These are phyloP conservation scores for Circinella umbellata DNA, from an alignment of 371 early-diverging fungal genomes.

Conservation along the genomic window DNA sequence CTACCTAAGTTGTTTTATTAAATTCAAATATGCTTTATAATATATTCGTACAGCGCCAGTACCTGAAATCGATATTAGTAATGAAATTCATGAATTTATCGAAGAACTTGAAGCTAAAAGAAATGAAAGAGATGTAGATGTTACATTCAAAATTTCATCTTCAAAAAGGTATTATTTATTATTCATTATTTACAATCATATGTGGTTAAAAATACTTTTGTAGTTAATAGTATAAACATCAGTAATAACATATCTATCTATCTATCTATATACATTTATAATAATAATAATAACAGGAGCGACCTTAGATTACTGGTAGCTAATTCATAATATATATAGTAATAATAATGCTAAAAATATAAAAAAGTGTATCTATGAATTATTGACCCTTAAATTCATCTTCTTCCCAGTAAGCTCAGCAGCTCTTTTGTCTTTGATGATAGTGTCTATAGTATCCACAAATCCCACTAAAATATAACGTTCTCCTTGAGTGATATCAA, in stretches of 20 bases:
- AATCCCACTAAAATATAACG: constrained; percentile 62
- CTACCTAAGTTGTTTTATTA: too few relatives aligned
- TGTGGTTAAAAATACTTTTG: neutral
- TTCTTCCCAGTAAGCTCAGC: neutral
- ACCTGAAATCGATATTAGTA: constrained; percentile 8
- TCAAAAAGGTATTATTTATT: constrained; percentile 10
- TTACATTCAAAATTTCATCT: constrained; percentile 8
- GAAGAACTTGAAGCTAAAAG: constrained; percentile 9
- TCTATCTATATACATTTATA: neutral
- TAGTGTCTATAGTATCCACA: constrained; percentile 58
- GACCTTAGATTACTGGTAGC: neutral
- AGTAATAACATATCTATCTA: neutral
- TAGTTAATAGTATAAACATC: too few relatives aligned
- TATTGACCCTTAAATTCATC: neutral
- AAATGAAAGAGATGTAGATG: constrained; percentile 14
- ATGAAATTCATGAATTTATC: neutral
- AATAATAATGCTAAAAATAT: neutral
- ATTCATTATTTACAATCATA: neutral
- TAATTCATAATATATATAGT: neutral
- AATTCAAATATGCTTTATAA: too few relatives aligned
- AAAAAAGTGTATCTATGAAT: neutral
- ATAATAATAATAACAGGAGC: neutral
- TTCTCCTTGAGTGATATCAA: constrained; percentile 48
- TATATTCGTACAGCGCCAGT: neutral
- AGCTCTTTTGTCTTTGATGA: constrained; percentile 29